phyloP scores from a whole-genome alignment of 169 alveolate species.

The Besnoitia besnoiti region DNA sequence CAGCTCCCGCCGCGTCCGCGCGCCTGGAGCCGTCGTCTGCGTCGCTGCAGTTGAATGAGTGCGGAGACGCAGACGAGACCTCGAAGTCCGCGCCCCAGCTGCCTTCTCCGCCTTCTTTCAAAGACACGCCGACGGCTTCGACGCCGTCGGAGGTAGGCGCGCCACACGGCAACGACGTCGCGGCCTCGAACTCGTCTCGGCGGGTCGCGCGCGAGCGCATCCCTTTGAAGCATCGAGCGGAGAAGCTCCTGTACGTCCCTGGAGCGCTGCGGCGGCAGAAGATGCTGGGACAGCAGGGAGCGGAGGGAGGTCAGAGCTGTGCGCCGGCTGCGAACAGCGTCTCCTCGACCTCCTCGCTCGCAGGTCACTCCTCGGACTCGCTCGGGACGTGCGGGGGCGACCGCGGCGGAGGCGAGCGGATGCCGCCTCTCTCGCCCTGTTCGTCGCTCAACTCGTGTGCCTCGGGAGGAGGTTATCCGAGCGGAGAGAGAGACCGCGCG shows the following conservation, averaged over 20 bases:
- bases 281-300: constrained; percentile 55
- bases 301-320: not conserved
- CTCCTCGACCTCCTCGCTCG: not conserved
- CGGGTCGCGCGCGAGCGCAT: constrained; percentile 34
- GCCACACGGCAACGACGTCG: not conserved
- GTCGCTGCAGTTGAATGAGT: too few relatives aligned
- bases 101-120: not conserved
- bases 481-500: not conserved
- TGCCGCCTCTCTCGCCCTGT: not conserved
- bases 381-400: not conserved
- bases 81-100: not conserved
- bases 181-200: constrained; percentile 25
- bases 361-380: not conserved
- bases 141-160: not conserved
- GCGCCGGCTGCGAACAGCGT: not conserved
- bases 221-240: constrained; percentile 61
- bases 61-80: not conserved
- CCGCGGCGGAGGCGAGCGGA: not conserved
- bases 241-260: constrained; percentile 65
- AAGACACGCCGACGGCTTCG: not conserved
- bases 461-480: not conserved
- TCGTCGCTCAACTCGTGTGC: not conserved
- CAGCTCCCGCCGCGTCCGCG: too few relatives aligned
- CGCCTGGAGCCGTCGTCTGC: too few relatives aligned
- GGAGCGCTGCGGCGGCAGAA: constrained; percentile 64